Conservation (phyloP, 352 stramenopile species). For the Aphanomyces cochlioides region DNA sequence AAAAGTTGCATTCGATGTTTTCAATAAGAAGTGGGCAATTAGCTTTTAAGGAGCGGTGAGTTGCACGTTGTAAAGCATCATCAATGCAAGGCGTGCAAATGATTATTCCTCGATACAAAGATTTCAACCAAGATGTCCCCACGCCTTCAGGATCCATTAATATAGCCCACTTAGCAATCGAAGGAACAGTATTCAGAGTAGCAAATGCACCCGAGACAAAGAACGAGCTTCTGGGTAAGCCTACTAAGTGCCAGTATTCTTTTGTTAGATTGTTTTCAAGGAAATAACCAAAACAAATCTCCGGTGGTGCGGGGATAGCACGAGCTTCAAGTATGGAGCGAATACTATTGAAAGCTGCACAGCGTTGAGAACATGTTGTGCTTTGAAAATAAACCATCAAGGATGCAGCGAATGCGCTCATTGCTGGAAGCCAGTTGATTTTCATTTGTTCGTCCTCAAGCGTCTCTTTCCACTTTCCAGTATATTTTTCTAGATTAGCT, state of each 20-base stretch:
- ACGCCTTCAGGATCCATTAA: conserved; percentile 17
- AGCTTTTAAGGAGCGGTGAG: conserved; percentile 1
- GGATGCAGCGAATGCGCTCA: conserved; percentile 7
- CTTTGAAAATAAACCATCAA: conserved; percentile 18
- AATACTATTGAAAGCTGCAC: background rate
- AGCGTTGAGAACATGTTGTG: background rate
- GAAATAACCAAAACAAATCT: background rate
- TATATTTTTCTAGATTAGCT: background rate
- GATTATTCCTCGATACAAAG: background rate
- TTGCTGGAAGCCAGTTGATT: conserved; percentile 6
- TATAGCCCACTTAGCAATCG: background rate
- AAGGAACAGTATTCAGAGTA: background rate
- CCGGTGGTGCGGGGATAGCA: background rate
- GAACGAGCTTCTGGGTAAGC: background rate
- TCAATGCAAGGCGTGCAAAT: background rate
- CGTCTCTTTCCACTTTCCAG: background rate
- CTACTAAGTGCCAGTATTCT: background rate
- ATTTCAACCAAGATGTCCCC: conserved; percentile 11
- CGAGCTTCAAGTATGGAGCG: background rate
- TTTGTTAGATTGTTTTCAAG: background rate
- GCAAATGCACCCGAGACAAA: conserved; percentile 1
- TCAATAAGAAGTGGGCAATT: conserved; percentile 1
- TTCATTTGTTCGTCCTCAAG: background rate
- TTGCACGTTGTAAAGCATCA: background rate
- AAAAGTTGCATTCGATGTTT: conserved; percentile 18